phyloP scores from a whole-genome alignment of 192 early-diverging fungal species.

The Backusella morwellensis region DNA sequence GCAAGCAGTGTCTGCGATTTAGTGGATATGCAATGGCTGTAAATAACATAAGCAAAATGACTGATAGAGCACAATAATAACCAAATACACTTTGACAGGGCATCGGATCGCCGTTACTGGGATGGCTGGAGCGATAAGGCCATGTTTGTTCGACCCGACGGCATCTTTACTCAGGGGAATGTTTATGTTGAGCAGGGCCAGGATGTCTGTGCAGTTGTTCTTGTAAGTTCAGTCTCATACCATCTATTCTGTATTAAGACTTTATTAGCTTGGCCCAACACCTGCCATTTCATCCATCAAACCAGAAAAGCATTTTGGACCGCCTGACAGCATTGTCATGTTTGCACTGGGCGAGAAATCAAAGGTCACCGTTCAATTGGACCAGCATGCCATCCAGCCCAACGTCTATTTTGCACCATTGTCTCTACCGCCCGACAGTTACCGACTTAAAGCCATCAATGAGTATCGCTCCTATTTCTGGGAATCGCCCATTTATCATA shows the following conservation, averaged over 20 bases:
- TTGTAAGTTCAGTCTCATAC: conserved; percentile 9
- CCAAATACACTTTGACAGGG: not conserved
- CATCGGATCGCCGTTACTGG: conserved; percentile 21
- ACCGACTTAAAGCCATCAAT: conserved; percentile 14
- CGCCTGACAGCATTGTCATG: conserved; percentile 25
- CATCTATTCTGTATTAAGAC: too few species aligned
- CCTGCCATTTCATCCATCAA: conserved; percentile 19
- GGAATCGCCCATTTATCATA: conserved; percentile 22
- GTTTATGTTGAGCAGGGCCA: conserved; percentile 11
- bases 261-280: conserved; percentile 20
- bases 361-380: conserved; percentile 14
- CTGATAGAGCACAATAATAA: not conserved
- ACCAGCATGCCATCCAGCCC: conserved; percentile 16
- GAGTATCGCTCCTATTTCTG: conserved; percentile 35
- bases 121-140: conserved; percentile 24
- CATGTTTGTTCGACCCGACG: conserved; percentile 25
- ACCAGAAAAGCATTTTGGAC: conserved; percentile 19
- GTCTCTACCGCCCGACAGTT: conserved; percentile 23
- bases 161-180: conserved; percentile 19
- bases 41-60: not conserved
- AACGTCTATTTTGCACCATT: conserved; percentile 29
- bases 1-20: not conserved
- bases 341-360: conserved; percentile 18
- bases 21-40: conserved; percentile 12
- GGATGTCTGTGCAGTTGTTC: conserved; percentile 23